phyloP scores from a whole-genome alignment of 345 rosid genomes.

The Salix viminalis region DNA sequence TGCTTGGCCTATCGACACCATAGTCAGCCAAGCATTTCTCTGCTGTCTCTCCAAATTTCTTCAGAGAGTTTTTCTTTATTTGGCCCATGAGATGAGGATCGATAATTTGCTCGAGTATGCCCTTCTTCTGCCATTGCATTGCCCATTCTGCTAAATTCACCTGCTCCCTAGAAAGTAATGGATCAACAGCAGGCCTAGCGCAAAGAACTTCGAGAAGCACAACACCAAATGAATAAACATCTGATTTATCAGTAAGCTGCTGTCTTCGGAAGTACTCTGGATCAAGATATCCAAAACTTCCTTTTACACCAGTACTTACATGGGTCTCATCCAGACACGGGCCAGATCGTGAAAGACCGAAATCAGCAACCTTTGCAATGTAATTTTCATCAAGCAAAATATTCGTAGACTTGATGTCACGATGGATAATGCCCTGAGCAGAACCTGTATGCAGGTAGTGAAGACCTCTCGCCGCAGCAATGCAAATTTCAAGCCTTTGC shows the following conservation, averaged over 20 bases:
- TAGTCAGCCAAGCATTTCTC: constrained; percentile 96
- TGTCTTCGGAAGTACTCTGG: constrained; percentile 95
- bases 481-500: constrained; percentile 83
- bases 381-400: constrained; percentile 61
- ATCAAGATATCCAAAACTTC: constrained; percentile 94
- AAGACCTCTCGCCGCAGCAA: constrained; percentile 90
- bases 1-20: constrained; percentile 86
- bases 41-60: constrained; percentile 83
- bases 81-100: constrained; percentile 67
- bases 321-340: constrained; percentile 91
- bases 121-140: constrained; percentile 87
- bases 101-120: constrained; percentile 64
- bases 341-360: constrained; percentile 92
- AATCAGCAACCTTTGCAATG: constrained; percentile 89
- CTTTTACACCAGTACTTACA: constrained; percentile 93
- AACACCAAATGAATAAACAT: constrained; percentile 91
- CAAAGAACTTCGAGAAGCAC: constrained; percentile 92
- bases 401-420: constrained; percentile 92
- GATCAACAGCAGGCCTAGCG: constrained; percentile 93
- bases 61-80: constrained; percentile 61
- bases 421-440: constrained; percentile 88
- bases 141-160: constrained; percentile 98
- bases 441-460: constrained; percentile 97
- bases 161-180: constrained; percentile 84
- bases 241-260: constrained; percentile 92